Base-by-base conservation (phyloP, 768 basidiomycete species). In the Pleurotus platypus region DNA sequence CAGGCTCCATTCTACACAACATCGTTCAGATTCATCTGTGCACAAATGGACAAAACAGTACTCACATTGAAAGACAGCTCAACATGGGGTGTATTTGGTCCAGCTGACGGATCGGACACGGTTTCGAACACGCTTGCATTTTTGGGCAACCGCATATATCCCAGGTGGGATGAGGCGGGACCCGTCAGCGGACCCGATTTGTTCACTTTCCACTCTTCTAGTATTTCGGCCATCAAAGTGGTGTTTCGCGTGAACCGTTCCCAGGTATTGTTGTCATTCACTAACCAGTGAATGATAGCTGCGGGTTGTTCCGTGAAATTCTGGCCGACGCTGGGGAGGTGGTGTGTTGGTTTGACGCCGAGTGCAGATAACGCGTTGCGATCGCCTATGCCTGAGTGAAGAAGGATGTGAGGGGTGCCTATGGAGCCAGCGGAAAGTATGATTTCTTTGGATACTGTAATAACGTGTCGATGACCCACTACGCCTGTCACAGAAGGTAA, bases 371-470 rank as follows among this genome's bases (percentile, higher is more conserved):
- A 55, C 1, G 26, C 18, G 0, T n/a, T 22, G 0, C 42, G 11
- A 45, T 66, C 59, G 6, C 70, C 70, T 24, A 72, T 65, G n/a
- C 69, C 69, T 9, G 66, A 67, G 7, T 62, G 57, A 57, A 67
- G 46, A 9, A 70, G 59, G 18, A 70, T 56, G 12, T 58, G 55
- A n/a, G 70, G 64, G 3, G 67, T 68, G 9, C 66, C 67, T 57
- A 69, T 61, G 2, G 66, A 35, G 6, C 71, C 71, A 2, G 68
- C 70, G 9, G 66, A 68, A 2, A 72, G 58, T 22, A 72, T 61
- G 7, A 72, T 66, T 49, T 72, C 70, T 24, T 65, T 26, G 24
- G 5, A 30, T 46, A 20, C 3, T 38, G 40, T 16, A 42, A 16
- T 42, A 42, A 42, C 40, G 8, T 13, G 12, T 16, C 39, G 12